Base-by-base conservation (phyloP, 148 eudicot genomes). In the Pharnaceum exiguum region DNA sequence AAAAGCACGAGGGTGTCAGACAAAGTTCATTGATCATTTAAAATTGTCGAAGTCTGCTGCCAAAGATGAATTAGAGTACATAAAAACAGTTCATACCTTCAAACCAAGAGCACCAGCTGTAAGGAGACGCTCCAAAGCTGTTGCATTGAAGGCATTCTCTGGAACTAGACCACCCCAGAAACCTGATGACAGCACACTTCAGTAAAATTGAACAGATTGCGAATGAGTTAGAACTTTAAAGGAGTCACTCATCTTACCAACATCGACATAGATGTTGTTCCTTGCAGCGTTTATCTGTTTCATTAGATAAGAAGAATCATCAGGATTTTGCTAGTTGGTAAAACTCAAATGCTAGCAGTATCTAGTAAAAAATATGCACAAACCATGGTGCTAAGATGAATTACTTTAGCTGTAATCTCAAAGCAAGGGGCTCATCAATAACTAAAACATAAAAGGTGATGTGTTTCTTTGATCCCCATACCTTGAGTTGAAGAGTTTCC, bases 131-230 rank as follows among this genome's bases (percentile, higher is more conserved):
- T 93, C 91, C 43, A 93, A 59, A 51, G 82, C 65, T 65, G 82
- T 86, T 69, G 77, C 63, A 63, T 93, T 84, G 50, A 76, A 77
- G 47, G 99, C 96, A 82, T 93, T 93, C 24, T 78, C 96, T n/a
- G 99, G 99, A 40, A 86, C 96, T 45, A 93, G 87, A 65, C 99
- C 96, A 44, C 96, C 99, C 99, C 99, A 93, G 46, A 93, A 93
- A 68, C 99, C 99, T 93, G 69, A 53, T n/a, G 36, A 65, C 26
- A 43, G 26, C 13, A 42, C 46, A 47, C 21, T 17, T 64, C 17
- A 59, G 44, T 10, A 42, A 57, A 22, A 18, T 12, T 11, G n/a
- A 9, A 11, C 7, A 5, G 15, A 24, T 24, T 23, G 35, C 15
- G 1, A 37, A 2, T 26, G 1, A 24, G 11, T 26, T 29, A 7